Percentiles rank a stretch among this genome's conserved stretches.
These are phyloP conservation scores for Aspergillus vadensis DNA, from an alignment of 2,329 filamentous ascomycete species.

Conservation along the genomic window DNA sequence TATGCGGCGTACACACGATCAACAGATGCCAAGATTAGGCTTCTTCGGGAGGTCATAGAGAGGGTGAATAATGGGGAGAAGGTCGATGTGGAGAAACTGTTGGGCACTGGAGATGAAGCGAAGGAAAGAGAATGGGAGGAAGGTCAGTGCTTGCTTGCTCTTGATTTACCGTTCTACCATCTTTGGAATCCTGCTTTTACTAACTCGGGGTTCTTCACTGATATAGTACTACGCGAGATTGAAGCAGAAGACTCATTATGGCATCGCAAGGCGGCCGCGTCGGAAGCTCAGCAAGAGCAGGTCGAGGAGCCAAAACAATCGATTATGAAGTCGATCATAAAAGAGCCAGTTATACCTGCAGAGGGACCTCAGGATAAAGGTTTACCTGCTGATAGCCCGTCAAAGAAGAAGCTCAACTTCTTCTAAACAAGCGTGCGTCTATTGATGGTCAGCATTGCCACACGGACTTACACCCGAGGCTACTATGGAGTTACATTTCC, in stretches of 20 bases:
- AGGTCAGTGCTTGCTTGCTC: conserved; percentile 52
- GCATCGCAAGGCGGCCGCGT: conserved; percentile 29
- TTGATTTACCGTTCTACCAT: too few species aligned
- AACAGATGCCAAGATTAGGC: conserved; percentile 74
- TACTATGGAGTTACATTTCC: not conserved
- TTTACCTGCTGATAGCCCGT: conserved; percentile 16
- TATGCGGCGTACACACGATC: conserved; percentile 71
- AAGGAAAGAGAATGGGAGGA: conserved; percentile 88
- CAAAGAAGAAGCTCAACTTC: conserved; percentile 33
- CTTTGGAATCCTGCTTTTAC: not conserved
- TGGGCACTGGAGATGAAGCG: conserved; percentile 75
- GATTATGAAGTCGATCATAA: conserved; percentile 15
- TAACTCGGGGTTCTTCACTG: conserved; percentile 1
- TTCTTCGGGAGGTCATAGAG: conserved; percentile 67
- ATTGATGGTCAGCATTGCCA: not conserved
- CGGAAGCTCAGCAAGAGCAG: not conserved
- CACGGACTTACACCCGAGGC: not conserved
- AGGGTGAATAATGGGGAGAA: conserved; percentile 54
- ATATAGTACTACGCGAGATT: conserved; percentile 43
- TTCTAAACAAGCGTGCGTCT: conserved; percentile 24
- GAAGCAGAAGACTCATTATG: conserved; percentile 43
- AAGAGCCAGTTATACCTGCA: conserved; percentile 20
- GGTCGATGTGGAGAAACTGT: conserved; percentile 78
- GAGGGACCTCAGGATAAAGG: conserved; percentile 16
- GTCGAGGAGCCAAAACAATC: not conserved